Evolutionary conservation across 441 rosid genomes (phyloP), one percentile per base, ranked within the genome.

Genomic region (Jatropha multifida): DNA sequence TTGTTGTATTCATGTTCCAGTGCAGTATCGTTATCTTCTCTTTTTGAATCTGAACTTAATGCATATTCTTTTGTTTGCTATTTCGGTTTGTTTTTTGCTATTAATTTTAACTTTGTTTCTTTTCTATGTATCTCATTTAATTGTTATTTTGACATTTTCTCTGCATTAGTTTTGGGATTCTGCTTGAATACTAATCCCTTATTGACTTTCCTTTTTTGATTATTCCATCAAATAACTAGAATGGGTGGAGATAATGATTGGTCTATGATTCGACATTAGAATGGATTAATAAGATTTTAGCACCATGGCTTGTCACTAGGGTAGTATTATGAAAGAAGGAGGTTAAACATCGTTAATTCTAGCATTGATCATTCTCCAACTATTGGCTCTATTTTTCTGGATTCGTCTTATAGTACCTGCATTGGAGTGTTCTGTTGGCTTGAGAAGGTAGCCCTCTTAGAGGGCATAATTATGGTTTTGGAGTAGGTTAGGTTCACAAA

Each of bases 391-490:
- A 10, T 27, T 48, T n/a, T n/a, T 20, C 52, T 60, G 56, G 49
- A n/a, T 54, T 17, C 13, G 55, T 12, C 51, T 54, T 49, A 59
- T 12, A 20, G 1, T 26, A 17, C 18, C n/a, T 67, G 62, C 62
- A 64, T 73, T 73, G 61, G 37, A 67, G 66, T 59, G 12, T 68
- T 18, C 42, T 68, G 20, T 12, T 60, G 65, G 15, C 27, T 54
- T 67, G 60, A 17, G 40, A 55, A 67, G 32, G 66, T 48, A 37
- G 11, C 32, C 7, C 17, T 46, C 38, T 18, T 58, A 58, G 37
- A 55, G 38, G 17, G 38, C 42, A 44, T 46, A 32, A 27, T 38
- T 32, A 61, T 46, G 46, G 14, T 46, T 46, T 26, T 8, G 23
- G 54, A 37, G 1, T 56, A 40, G 17, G 6, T 26, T 42, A 40